Conservation (phyloP, 2,329 filamentous ascomycete species). For the Aspergillus transmontanensis region DNA sequence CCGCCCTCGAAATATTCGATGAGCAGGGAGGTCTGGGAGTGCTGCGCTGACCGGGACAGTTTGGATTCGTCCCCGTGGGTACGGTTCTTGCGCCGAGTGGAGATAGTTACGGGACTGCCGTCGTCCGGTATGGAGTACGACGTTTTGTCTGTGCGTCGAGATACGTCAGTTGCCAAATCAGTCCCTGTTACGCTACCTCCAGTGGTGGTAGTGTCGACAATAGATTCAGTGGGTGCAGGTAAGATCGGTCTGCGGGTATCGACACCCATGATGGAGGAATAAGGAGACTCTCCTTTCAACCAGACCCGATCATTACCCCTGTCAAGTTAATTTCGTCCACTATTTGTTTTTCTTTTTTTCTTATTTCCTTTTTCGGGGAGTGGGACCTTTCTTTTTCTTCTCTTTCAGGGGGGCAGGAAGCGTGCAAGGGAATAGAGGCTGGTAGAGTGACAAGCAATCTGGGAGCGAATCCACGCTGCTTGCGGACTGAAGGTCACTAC, state of each 20-base stretch:
- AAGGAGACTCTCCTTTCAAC: slow-evolving; percentile 24
- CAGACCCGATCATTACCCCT: slow-evolving; percentile 40
- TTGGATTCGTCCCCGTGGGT: slow-evolving; percentile 60
- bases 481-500: slow-evolving; percentile 23
- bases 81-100: slow-evolving; percentile 59
- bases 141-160: slow-evolving; percentile 53
- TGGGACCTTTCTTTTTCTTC: not conserved
- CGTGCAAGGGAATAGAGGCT: slow-evolving; percentile 14
- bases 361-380: not conserved
- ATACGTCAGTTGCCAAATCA: slow-evolving; percentile 54
- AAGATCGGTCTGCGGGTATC: slow-evolving; percentile 51
- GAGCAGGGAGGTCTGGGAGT: slow-evolving; percentile 84
- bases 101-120: slow-evolving; percentile 83
- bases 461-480: slow-evolving; percentile 19
- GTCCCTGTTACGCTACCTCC: slow-evolving; percentile 46
- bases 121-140: slow-evolving; percentile 55
- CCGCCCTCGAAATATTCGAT: slow-evolving; percentile 94
- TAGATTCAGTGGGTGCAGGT: slow-evolving; percentile 54
- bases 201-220: slow-evolving; percentile 47
- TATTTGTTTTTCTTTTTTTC: not conserved
- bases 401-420: slow-evolving; percentile 1
- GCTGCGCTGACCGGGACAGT: slow-evolving; percentile 55
- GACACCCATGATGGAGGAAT: slow-evolving; percentile 49
- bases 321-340: not conserved
- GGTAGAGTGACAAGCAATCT: slow-evolving; percentile 9